A percentile compares a stretch with the other conserved stretches of the same genome.
phyloP scores from a whole-genome alignment of 768 basidiomycete species.

The Leccinum incarnatum region DNA sequence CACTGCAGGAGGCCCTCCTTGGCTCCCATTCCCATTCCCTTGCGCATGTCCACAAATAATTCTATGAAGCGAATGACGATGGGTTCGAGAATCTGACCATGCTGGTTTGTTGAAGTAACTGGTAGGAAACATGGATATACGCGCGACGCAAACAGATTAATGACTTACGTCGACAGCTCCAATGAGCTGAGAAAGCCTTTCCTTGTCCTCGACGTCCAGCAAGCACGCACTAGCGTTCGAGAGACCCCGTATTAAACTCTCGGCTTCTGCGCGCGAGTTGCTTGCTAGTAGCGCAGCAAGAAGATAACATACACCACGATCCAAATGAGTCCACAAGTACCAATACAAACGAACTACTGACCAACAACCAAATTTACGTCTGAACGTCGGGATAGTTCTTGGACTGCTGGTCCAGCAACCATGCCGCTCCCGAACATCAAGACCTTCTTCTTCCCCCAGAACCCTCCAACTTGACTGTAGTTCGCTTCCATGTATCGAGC shows the following conservation, averaged over 20 bases:
- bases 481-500: constrained; percentile 44
- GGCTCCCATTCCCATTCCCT: too few relatives aligned
- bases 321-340: constrained; percentile 17
- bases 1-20: too few relatives aligned
- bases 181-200: constrained; percentile 51
- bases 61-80: too few relatives aligned
- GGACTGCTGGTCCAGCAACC: constrained; percentile 87
- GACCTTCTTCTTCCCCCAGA: constrained; percentile 54
- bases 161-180: constrained; percentile 26
- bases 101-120: too few relatives aligned
- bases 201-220: constrained; percentile 51
- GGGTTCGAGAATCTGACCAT: too few relatives aligned
- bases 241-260: constrained; percentile 42
- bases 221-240: constrained; percentile 51
- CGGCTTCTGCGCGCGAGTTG: constrained; percentile 61
- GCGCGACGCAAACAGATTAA: too few relatives aligned
- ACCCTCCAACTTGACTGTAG: constrained; percentile 5
- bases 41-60: too few relatives aligned
- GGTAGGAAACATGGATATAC: too few relatives aligned
- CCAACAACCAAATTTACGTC: constrained; percentile 78
- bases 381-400: constrained; percentile 58
- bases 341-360: constrained; percentile 37
- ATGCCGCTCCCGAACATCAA: constrained; percentile 91
- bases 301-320: constrained; percentile 10
- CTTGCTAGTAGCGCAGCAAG: constrained; percentile 50